Conservation (phyloP, 805 yeast species). For the Pichia thaimueangensis region DNA sequence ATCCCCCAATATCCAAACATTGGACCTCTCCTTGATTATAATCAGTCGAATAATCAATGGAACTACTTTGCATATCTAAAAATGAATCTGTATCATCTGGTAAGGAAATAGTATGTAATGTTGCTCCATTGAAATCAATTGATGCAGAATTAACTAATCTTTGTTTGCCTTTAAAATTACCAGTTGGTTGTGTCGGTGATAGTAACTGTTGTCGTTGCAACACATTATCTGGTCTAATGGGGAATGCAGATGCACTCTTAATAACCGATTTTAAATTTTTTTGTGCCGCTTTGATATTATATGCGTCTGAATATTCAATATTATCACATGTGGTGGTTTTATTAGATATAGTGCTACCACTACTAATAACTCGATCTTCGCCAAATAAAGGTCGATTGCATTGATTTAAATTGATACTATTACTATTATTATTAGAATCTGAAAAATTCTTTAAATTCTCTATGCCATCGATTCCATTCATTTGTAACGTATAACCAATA, state of each 20-base stretch:
- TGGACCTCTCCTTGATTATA: conserved; percentile 22
- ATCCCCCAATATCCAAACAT: conserved; percentile 27
- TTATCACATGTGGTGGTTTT: conserved; percentile 23
- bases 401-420: no score
- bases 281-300: conserved; percentile 43
- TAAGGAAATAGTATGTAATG: background rate
- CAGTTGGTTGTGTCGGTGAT: background rate
- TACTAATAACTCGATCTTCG: conserved; percentile 6
- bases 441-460: background rate
- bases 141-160: background rate
- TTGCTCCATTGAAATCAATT: background rate
- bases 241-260: conserved; percentile 29
- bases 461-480: conserved; percentile 23
- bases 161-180: background rate
- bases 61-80: conserved; percentile 4
- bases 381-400: no score
- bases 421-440: background rate
- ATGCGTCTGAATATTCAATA: conserved; percentile 47
- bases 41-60: conserved; percentile 16
- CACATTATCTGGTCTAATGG: conserved; percentile 19
- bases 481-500: conserved; percentile 49
- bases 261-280: conserved; percentile 34
- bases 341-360: conserved; percentile 1
- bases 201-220: background rate
- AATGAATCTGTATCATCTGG: background rate